phyloP scores from a whole-genome alignment of 768 basidiomycete species.

The Trichaptum fuscoviolaceum region DNA sequence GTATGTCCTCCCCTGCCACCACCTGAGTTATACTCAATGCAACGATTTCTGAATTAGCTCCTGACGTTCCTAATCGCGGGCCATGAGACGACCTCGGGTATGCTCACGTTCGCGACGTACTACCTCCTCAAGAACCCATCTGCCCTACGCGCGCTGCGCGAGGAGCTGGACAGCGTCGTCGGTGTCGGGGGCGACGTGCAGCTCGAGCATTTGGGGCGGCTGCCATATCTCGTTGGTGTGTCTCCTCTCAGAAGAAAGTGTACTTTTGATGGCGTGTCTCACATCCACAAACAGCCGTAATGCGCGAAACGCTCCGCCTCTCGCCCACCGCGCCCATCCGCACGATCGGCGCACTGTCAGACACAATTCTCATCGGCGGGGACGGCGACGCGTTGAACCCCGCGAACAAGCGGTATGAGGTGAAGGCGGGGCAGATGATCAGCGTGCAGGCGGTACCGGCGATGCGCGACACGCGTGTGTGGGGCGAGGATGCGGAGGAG shows the following conservation, averaged over 20 bases:
- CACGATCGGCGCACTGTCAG: constrained; percentile 28
- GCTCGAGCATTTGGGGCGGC: constrained; percentile 35
- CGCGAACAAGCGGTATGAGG: constrained; percentile 27
- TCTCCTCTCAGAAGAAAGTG: constrained; percentile 8
- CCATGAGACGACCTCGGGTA: constrained; percentile 34
- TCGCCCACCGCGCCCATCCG: constrained; percentile 33
- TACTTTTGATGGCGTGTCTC: background rate
- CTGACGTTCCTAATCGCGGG: constrained; percentile 48
- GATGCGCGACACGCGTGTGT: constrained; percentile 39
- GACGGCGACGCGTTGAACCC: background rate
- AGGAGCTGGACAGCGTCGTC: constrained; percentile 42
- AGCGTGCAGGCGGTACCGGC: constrained; percentile 24
- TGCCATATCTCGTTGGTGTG: constrained; percentile 38
- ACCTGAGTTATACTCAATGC: background rate
- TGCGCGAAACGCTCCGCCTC: constrained; percentile 31
- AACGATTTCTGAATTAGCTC: constrained; percentile 27
- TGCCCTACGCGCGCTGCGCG: constrained; percentile 39
- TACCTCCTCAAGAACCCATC: constrained; percentile 39
- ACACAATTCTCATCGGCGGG: constrained; percentile 33
- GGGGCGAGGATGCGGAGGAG: constrained; percentile 43
- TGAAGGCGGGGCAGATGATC: constrained; percentile 27
- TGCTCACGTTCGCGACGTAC: constrained; percentile 39
- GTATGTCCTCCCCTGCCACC: constrained; percentile 18
- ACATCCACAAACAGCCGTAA: constrained; percentile 24
- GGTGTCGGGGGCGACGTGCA: constrained; percentile 32